Evolutionary conservation across 371 early-diverging fungal genomes (phyloP), one percentile per base, ranked within the genome.

Genomic region (Furculomyces boomerangus): DNA sequence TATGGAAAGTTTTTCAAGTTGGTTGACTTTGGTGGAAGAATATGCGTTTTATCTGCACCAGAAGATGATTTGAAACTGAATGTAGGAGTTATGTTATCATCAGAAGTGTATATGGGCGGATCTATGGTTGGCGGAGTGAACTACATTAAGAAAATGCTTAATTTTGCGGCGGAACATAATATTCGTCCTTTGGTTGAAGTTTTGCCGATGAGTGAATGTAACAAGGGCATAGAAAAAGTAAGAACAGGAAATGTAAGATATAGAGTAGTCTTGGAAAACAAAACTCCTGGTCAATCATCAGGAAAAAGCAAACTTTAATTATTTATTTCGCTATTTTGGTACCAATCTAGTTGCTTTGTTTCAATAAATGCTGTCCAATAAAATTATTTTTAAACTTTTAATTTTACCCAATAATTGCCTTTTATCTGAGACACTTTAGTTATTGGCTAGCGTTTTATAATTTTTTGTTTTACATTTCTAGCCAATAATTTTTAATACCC

Each of bases 111-210:
- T 1, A 59, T 90, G n/a, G 69, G 64, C 3, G 88, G 85, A 2
- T 84, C 81, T 8, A 62, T 77, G 55, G 83, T 86, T 53, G 88
- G 87, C 35, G 73, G 76, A 31, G 58, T 61, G 37, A 63, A 61
- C 1, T 72, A 71, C 28, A 57, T 84, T 24, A 60, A 64, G 20
- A 78, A 81, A 53, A 84, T 81, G 75, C 70, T 90, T 3, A 68
- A 68, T n/a, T 79, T 87, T 63, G 84, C 86, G 0, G 73, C 73
- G 55, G 59, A 81, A 62, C 71, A 77, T 39, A 65, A 72, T 32
- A 76, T 87, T 26, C 59, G 74, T 7, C 82, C 86, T 18, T 76
- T 74, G 73, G 70, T 84, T 43, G 75, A 86, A 59, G 68, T 60
- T 50, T 68, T 77, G 47, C 71, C 77, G 8, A 66, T 85, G 54